Percentiles rank a stretch among this genome's conserved stretches.
phyloP scores from a whole-genome alignment of 1,139 yeast genomes.

The Zygosaccharomyces pseudobailii region DNA sequence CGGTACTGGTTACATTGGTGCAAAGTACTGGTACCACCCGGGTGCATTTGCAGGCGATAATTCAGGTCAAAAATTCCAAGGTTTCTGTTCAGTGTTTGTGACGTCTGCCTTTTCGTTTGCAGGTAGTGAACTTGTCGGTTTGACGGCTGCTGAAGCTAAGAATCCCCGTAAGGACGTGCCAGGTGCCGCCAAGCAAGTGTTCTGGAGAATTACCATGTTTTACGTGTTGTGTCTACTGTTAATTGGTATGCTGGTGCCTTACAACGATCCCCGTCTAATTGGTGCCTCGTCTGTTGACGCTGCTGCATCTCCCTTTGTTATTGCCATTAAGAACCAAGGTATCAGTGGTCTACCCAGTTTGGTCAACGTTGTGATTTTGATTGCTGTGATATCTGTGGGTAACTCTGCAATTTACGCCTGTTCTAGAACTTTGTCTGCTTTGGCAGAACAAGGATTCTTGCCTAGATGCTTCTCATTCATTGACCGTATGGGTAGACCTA shows the following conservation, averaged over 20 bases:
- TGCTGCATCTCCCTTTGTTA: slow-evolving; percentile 59
- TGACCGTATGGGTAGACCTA: slow-evolving; percentile 65
- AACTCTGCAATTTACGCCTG: slow-evolving; percentile 61
- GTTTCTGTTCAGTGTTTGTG: slow-evolving; percentile 46
- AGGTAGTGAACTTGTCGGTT: slow-evolving; percentile 72
- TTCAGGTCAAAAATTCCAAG: slow-evolving; percentile 42
- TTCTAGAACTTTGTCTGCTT: slow-evolving; percentile 61
- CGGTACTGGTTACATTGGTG: slow-evolving; percentile 54
- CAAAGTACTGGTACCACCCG: slow-evolving; percentile 56
- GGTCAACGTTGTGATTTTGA: slow-evolving; percentile 48
- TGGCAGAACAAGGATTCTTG: slow-evolving; percentile 60
- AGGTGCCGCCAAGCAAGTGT: slow-evolving; percentile 67
- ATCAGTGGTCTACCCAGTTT: slow-evolving; percentile 51
- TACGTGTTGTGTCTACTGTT: slow-evolving; percentile 46
- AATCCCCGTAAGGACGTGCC: slow-evolving; percentile 74
- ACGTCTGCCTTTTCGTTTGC: slow-evolving; percentile 54
- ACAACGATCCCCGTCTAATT: slow-evolving; percentile 36
- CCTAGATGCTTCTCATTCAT: slow-evolving; percentile 62
- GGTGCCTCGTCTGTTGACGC: slow-evolving; percentile 46
- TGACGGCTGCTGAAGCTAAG: slow-evolving; percentile 82
- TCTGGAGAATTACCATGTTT: slow-evolving; percentile 65
- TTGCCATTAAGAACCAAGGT: slow-evolving; percentile 52
- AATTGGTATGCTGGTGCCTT: slow-evolving; percentile 46
- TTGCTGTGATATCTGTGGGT: slow-evolving; percentile 71
- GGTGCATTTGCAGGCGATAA: slow-evolving; percentile 57